Evolutionary conservation across 2,329 filamentous ascomycete genomes (phyloP).

Genomic region (Fusarium camptoceras): DNA sequence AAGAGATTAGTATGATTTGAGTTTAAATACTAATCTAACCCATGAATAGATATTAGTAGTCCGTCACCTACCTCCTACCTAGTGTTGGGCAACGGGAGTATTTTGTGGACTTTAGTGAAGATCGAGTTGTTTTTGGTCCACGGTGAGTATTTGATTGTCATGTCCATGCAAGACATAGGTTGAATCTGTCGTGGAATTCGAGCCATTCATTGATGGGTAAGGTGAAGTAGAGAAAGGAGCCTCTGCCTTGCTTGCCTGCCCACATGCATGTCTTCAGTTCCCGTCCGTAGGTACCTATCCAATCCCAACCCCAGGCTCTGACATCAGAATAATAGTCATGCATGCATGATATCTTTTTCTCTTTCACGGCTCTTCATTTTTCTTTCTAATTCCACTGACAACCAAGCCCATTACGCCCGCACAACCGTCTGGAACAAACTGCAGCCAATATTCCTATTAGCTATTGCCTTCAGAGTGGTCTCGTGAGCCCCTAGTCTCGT

Average conservation of each 20-base stretch:
- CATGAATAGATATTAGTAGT: background rate
- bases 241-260: background rate
- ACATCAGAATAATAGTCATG: constrained; percentile 10
- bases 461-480: constrained; percentile 22
- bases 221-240: constrained; percentile 2
- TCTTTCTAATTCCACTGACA: constrained; percentile 7
- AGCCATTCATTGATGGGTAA: constrained; percentile 20
- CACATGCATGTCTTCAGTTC: background rate
- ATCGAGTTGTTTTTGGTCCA: background rate
- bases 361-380: background rate
- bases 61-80: background rate
- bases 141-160: background rate
- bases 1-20: constrained; percentile 4
- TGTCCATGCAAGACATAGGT: background rate
- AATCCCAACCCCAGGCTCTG: background rate
- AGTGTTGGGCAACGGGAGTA: background rate
- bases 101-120: background rate
- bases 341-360: background rate
- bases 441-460: constrained; percentile 9
- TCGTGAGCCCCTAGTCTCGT: constrained; percentile 25
- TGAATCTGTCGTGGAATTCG: background rate
- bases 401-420: constrained; percentile 20
- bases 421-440: background rate
- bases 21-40: background rate
- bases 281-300: too few relatives aligned